Percentiles rank a stretch among this genome's conserved stretches.
Evolutionary conservation across 73 alveolate genomes (phyloP).

Genomic region (Paramecium sonneborni): DNA sequence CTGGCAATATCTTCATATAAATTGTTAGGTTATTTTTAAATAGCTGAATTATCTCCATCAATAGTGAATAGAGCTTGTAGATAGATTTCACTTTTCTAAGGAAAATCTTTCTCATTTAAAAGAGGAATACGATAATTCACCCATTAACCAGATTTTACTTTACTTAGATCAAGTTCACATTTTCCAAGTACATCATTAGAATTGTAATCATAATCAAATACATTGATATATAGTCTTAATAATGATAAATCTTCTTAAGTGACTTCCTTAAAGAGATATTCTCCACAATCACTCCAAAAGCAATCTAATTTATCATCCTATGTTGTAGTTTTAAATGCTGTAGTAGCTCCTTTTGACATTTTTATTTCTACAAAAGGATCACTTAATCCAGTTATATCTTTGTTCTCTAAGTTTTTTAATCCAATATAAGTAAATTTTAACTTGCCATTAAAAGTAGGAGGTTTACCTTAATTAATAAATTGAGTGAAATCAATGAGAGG

Average conservation of each 20-base stretch:
- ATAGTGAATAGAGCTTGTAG: slow-evolving; percentile 24
- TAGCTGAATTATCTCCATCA: slow-evolving; percentile 23
- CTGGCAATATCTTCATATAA: neutral
- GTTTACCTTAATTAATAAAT: slow-evolving; percentile 16
- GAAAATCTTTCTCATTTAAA: slow-evolving; percentile 46
- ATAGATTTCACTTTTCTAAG: slow-evolving; percentile 51
- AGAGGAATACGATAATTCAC: neutral
- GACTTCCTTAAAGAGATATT: neutral
- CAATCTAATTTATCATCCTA: slow-evolving; percentile 47
- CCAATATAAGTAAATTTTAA: slow-evolving; percentile 19
- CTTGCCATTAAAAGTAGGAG: slow-evolving; percentile 45
- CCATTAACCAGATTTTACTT: slow-evolving; percentile 44
- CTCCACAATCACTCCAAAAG: slow-evolving; percentile 47
- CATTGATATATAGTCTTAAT: neutral
- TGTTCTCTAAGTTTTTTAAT: neutral
- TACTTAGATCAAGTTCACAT: neutral
- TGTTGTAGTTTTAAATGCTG: slow-evolving; percentile 7
- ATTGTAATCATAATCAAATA: slow-evolving; percentile 54
- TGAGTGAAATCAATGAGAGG: neutral
- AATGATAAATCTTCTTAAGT: slow-evolving; percentile 29
- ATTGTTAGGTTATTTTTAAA: slow-evolving; percentile 33
- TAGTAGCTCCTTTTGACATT: slow-evolving; percentile 32
- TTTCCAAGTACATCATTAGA: slow-evolving; percentile 38
- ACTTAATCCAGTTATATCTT: slow-evolving; percentile 32
- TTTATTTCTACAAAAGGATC: slow-evolving; percentile 62